A percentile compares a stretch with the other conserved stretches of the same genome.
Conservation (phyloP, 2,329 filamentous ascomycete species). For the Ceratocystis huliohia region DNA sequence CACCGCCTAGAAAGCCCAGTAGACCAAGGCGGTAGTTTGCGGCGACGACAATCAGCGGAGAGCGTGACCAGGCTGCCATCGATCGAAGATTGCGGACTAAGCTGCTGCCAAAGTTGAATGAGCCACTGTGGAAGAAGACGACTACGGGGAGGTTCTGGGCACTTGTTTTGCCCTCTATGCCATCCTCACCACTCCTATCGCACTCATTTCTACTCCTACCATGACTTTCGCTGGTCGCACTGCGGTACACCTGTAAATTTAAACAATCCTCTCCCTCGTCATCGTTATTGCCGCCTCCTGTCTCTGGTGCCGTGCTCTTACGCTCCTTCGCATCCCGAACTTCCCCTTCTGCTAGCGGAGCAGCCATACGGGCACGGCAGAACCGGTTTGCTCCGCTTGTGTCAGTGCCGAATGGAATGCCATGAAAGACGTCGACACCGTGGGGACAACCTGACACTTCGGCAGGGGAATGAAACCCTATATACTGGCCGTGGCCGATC, state of each 20-base stretch:
- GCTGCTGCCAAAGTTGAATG: conserved; percentile 44
- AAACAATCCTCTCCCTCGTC: conserved; percentile 38
- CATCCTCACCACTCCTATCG: background rate
- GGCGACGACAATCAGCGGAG: conserved; percentile 44
- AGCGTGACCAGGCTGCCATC: conserved; percentile 44
- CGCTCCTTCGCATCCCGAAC: background rate
- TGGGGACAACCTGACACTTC: conserved; percentile 25
- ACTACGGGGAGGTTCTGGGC: conserved; percentile 33
- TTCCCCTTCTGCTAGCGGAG: background rate
- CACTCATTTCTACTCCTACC: conserved; percentile 21
- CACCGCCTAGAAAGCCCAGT: conserved; percentile 56
- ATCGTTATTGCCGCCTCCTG: conserved; percentile 23
- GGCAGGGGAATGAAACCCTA: background rate
- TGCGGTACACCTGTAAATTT: conserved; percentile 39
- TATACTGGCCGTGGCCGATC: background rate
- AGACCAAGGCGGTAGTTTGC: conserved; percentile 54
- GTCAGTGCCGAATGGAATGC: conserved; percentile 38
- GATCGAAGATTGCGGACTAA: conserved; percentile 46
- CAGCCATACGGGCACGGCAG: conserved; percentile 29
- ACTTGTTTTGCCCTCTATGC: conserved; percentile 21
- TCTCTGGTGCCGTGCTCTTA: conserved; percentile 22
- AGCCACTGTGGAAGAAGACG: conserved; percentile 52
- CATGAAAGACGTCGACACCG: conserved; percentile 36
- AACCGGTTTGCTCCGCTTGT: conserved; percentile 35
- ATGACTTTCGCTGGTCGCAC: conserved; percentile 19